phyloP scores from a whole-genome alignment of 2,329 filamentous ascomycete species.

The Phyllosticta citribraziliensis region DNA sequence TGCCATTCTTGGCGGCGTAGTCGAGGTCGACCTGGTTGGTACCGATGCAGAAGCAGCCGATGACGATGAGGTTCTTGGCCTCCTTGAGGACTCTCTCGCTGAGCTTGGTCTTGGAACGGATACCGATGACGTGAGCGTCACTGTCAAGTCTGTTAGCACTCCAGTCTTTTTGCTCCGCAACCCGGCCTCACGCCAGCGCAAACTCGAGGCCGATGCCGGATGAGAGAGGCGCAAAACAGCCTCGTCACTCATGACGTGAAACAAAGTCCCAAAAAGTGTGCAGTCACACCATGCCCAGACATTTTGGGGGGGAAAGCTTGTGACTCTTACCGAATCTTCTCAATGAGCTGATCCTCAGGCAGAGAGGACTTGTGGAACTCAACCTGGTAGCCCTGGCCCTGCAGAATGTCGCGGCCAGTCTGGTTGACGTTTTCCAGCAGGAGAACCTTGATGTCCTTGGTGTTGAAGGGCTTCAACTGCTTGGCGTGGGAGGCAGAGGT shows the following conservation, averaged over 20 bases:
- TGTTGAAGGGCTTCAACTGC: conserved; percentile 88
- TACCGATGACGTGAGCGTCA: conserved; percentile 93
- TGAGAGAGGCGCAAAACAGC: background rate
- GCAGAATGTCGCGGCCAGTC: conserved; percentile 75
- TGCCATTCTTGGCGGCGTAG: conserved; percentile 72
- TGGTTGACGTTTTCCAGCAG: conserved; percentile 93
- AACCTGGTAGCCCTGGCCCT: conserved; percentile 86
- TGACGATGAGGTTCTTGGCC: conserved; percentile 88
- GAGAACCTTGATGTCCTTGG: conserved; percentile 91
- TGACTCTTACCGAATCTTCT: conserved; percentile 70
- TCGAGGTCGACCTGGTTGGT: conserved; percentile 90
- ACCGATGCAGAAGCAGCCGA: conserved; percentile 98
- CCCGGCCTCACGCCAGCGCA: background rate
- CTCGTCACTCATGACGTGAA: background rate
- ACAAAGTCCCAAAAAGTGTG: background rate
- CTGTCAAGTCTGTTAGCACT: conserved; percentile 35
- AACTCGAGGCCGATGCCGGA: background rate
- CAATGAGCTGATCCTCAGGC: conserved; percentile 85
- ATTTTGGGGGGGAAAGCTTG: background rate
- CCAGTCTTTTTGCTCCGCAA: background rate
- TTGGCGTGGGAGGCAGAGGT: conserved; percentile 45
- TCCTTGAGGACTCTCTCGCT: conserved; percentile 73
- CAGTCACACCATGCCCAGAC: background rate
- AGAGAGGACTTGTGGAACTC: conserved; percentile 83
- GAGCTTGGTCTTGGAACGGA: conserved; percentile 95